A percentile compares a stretch with the other conserved stretches of the same genome.
Conservation (phyloP, 2,329 filamentous ascomycete species). For the Scleromitrula shiraiana region DNA sequence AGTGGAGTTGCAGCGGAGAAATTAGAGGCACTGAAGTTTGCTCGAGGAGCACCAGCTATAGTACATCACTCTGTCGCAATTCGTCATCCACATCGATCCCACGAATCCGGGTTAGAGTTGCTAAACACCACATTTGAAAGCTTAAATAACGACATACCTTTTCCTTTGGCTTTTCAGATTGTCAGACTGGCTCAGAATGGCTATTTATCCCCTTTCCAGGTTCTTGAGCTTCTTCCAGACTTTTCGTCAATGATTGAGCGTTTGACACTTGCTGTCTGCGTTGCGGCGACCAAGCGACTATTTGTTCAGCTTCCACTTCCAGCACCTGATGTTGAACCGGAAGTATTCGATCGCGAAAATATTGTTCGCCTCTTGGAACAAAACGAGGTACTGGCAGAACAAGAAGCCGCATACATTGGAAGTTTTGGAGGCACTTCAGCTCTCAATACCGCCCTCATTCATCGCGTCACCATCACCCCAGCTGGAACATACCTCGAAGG, state of each 20-base stretch:
- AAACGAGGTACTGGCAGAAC: slow-evolving; percentile 33
- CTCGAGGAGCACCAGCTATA: slow-evolving; percentile 28
- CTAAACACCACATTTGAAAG: slow-evolving; percentile 21
- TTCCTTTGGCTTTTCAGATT: slow-evolving; percentile 52
- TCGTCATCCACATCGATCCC: slow-evolving; percentile 10
- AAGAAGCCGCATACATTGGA: slow-evolving; percentile 10
- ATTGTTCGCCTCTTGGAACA: slow-evolving; percentile 36
- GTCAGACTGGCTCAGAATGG: slow-evolving; percentile 56
- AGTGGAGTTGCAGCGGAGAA: slow-evolving; percentile 19
- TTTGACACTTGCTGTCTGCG: slow-evolving; percentile 37
- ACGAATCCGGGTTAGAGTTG: slow-evolving; percentile 13
- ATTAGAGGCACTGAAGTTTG: slow-evolving; percentile 24
- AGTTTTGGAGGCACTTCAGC: slow-evolving; percentile 22
- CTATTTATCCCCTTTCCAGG: slow-evolving; percentile 48
- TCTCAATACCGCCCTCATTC: slow-evolving; percentile 22
- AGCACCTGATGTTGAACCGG: slow-evolving; percentile 41
- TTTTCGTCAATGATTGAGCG: slow-evolving; percentile 24
- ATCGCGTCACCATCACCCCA: slow-evolving; percentile 43
- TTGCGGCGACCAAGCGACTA: slow-evolving; percentile 46
- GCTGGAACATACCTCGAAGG: slow-evolving; percentile 49
- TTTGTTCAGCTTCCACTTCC: slow-evolving; percentile 46
- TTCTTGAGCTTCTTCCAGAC: slow-evolving; percentile 39
- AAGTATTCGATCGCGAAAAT: slow-evolving; percentile 32
- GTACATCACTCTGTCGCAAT: slow-evolving; percentile 18
- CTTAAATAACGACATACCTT: slow-evolving; percentile 34